Evolutionary conservation across 2,329 filamentous ascomycete genomes (phyloP).

Genomic region (Colletotrichum lupini): DNA sequence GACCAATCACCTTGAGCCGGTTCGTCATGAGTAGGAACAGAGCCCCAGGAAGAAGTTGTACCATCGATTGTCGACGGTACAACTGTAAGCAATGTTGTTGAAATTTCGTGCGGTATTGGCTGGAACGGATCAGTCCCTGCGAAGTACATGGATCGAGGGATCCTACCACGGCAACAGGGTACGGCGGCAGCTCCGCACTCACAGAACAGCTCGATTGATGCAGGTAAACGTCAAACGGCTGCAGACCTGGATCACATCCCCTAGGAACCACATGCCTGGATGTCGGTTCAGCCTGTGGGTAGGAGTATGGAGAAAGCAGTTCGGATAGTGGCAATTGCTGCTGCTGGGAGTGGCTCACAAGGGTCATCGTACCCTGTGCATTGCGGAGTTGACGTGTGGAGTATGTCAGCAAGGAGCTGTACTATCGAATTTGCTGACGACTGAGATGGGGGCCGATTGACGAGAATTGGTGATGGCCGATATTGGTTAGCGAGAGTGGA

Average conservation of each 20-base stretch:
- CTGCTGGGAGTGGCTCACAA: neutral
- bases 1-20: neutral
- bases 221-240: neutral
- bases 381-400: neutral
- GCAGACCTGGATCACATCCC: neutral
- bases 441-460: neutral
- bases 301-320: neutral
- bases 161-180: neutral
- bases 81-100: neutral
- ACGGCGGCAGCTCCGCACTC: neutral
- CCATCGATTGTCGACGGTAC: neutral
- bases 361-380: neutral
- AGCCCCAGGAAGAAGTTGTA: neutral
- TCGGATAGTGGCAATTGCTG: neutral
- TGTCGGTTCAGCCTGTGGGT: neutral
- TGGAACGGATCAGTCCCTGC: neutral
- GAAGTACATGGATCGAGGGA: neutral
- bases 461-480: neutral
- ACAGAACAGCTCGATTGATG: neutral
- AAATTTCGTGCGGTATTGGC: neutral
- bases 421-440: neutral
- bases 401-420: neutral
- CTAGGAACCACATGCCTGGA: neutral
- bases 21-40: neutral
- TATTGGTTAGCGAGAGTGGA: neutral